Base-by-base conservation (phyloP, 2,329 filamentous ascomycete genomes). In the Pyricularia pennisetigena region DNA sequence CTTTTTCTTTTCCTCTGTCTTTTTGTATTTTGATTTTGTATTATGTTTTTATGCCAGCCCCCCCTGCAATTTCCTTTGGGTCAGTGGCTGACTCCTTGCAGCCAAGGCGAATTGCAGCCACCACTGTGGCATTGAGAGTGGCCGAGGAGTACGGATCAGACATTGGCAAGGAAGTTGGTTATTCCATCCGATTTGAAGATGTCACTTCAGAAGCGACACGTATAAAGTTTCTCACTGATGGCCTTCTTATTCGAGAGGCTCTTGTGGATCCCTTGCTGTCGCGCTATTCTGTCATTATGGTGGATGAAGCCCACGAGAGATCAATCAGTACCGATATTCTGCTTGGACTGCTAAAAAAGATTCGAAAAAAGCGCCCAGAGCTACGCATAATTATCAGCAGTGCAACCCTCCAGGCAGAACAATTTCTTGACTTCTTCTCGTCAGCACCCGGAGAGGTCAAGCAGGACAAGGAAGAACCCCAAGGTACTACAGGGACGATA, bases 211-310 rank as follows among this genome's bases (percentile, higher is more conserved):
- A 89, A 23, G 84, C 87, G 41, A 99, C 95, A 0, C 87, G 87
- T 67, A 94, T 99, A 80, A 97, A 99, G 76, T 98, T 98, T 75
- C 81, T 98, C 71, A 99, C 94, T 0, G 95, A 99, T 79, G 94
- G 94, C 0, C 83, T 99, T 65, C 84, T 99, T 35, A 87, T 99
- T 67, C 85, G 94, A 74, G 95, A 99, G 79, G 95, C 94, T 30
- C 84, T 99, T 4, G 92, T 97, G 3, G 95, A 99, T 77, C 95
- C 95, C 14, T 80, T 98, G 3, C 80, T 99, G 49, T 95, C 92
- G 24, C 86, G 93, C 12, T 99, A 99, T 76, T 96, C 93, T 0
- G 90, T 97, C 63, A 92, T 99, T 73, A 97, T 99, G 93, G 91
- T 99, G 8, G 95, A 99, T 75, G 94, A 98, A 79, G 95, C 94